A percentile compares a stretch with the other conserved stretches of the same genome.
phyloP scores from a whole-genome alignment of 148 eudicot genomes.

The Rhododendron kiyosumense region DNA sequence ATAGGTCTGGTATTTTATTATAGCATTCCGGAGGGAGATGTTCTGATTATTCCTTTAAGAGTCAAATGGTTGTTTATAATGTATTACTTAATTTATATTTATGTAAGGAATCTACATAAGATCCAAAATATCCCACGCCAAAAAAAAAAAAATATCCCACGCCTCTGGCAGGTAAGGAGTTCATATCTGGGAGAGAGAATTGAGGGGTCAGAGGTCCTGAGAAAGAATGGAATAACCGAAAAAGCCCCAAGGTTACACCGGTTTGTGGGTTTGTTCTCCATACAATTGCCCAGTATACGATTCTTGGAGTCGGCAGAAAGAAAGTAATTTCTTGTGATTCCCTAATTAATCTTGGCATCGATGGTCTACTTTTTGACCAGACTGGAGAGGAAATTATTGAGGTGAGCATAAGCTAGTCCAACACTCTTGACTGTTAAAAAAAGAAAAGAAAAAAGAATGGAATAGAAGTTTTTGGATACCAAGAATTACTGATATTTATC shows the following conservation, averaged over 20 bases:
- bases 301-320: too few species aligned
- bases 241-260: neutral
- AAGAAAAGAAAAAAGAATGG: neutral
- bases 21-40: neutral
- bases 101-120: neutral
- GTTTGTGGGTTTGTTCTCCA: too few species aligned
- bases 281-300: too few species aligned
- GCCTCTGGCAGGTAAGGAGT: neutral
- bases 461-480: neutral
- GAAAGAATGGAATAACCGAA: constrained; percentile 1
- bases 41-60: neutral
- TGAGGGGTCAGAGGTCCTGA: neutral
- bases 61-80: neutral
- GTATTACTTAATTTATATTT: too few species aligned
- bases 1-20: neutral
- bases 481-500: constrained; percentile 1
- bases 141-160: neutral
- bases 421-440: too few species aligned
- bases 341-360: accelerated
- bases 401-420: too few species aligned
- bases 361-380: neutral
- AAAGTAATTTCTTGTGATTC: neutral
- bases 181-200: neutral
- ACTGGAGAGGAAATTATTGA: too few species aligned
- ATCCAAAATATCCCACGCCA: neutral